Evolutionary conservation across 345 rosid genomes (phyloP), one percentile per base, ranked within the genome.

Genomic region (Pistacia vera): DNA sequence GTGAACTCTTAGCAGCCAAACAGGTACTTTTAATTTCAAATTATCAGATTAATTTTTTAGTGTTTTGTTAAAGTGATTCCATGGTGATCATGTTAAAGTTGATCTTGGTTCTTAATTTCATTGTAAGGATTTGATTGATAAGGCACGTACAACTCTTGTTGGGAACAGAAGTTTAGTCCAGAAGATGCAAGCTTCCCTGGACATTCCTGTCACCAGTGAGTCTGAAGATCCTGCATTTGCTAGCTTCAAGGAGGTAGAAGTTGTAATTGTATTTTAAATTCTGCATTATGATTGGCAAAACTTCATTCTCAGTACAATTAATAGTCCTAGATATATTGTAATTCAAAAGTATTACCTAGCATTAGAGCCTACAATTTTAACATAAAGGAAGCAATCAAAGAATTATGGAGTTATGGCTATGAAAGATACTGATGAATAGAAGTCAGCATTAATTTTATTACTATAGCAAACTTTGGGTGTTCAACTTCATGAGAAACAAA

Each of bases 111-210:
- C 46, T 18, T 52, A 59, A 2, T 78, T 55, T 38, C 68, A 6
- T 81, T 44, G 73, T 83, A 81, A 95, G 99, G 96, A 95, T 85
- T 85, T 95, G 87, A 85, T 95, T 78, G 98, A 95, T 77, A 93
- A 90, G 84, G 97, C 98, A 61, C 88, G 79, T 30, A 83, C 89
- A 4, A 85, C 85, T 85, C 89, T 95, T 41, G 85, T 93, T 73
- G 94, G 92, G 73, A 95, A 91, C 81, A 87, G 89, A 79, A 90
- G 68, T 72, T 79, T 85, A 48, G 66, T 95, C 54, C 89, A 81
- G 77, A 82, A 85, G 76, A 93, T 93, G 94, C 93, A 95, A 76
- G 83, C 80, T 51, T 85, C 93, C 0, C 64, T 81, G 30, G 89
- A 91, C 20, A 79, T 85, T 79, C 81, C 92, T 12, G 17, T 65